Evolutionary conservation across 78 protist species (phyloP).

Genomic region (Protostelium mycophagum): DNA sequence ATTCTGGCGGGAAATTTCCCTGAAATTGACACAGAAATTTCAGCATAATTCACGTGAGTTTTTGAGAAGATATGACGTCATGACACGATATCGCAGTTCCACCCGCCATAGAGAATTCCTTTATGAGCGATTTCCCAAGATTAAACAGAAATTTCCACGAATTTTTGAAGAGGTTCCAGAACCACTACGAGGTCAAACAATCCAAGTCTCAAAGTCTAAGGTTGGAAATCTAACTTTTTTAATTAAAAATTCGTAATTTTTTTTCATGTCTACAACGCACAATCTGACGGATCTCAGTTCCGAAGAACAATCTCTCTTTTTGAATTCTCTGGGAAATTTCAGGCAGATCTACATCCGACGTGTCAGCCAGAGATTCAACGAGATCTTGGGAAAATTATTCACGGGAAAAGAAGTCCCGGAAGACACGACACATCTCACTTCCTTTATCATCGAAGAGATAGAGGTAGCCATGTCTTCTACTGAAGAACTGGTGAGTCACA

Average conservation of each 20-base stretch:
- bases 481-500: not conserved
- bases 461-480: not conserved
- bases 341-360: not conserved
- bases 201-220: not conserved
- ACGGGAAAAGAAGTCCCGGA: not conserved
- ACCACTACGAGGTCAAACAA: constrained; percentile 42
- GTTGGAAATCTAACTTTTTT: not conserved
- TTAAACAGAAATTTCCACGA: constrained; percentile 35
- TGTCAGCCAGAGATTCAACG: not conserved
- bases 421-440: not conserved
- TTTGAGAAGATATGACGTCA: constrained; percentile 19
- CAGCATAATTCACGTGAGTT: not conserved
- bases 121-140: constrained; percentile 38
- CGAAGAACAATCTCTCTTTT: not conserved
- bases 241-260: too few relatives aligned
- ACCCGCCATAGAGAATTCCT: constrained; percentile 32
- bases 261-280: too few relatives aligned
- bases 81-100: constrained; percentile 18
- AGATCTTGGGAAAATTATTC: not conserved
- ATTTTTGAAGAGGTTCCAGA: constrained; percentile 29
- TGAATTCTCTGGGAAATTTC: not conserved
- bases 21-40: not conserved
- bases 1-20: not conserved
- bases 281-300: not conserved
- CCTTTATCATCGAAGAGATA: not conserved